Base-by-base conservation (phyloP, 179 eudicot species). In the Heliamphora pulchella region DNA sequence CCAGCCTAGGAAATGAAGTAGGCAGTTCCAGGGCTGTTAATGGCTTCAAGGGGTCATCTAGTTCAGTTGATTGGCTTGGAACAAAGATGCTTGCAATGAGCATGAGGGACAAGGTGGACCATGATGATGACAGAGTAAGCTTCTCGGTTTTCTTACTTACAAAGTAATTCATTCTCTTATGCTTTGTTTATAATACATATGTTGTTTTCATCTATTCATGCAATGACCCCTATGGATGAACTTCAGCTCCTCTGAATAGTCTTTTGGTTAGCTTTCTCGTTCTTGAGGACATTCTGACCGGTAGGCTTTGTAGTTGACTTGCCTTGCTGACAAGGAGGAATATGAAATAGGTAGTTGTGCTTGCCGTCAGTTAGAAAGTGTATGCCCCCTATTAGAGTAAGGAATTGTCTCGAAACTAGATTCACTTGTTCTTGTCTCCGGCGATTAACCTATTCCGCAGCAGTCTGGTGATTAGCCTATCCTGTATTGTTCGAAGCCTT, bases 21-120 rank as follows among this genome's bases (percentile, higher is more conserved):
- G 96, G 98, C 62, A 91, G 92, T 89, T 93, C 98, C 6, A 89
- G 88, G 74, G 83, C 85, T 53, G 85, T 83, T 58, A 88, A 89
- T 87, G 90, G 91, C 64, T 87, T 83, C 76, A 91, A 88, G 80
- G 95, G 91, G 31, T 95, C 97, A 57, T 91, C 97, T 41, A 91
- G 93, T 86, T 90, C 95, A 72, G 89, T 95, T 89, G 97, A 95
- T 79, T 91, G 97, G 97, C 86, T 95, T 85, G 97, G 98, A 59
- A 95, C 90, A 79, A 97, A 90, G 87, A 91, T 95, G 95, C 94
- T 87, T 85, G 97, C 91, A 75, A 87, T 95, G 91, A 87, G 91
- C 85, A 80, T 95, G 75, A 90, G 97, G 87, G 98, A 93, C 86
- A 88, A 85, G 82, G 83, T 78, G 59, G 95, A 93, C 77, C 88